phyloP scores from a whole-genome alignment of 1,284 basidiomycete species.

The Cystobasidiaceae sp. region DNA sequence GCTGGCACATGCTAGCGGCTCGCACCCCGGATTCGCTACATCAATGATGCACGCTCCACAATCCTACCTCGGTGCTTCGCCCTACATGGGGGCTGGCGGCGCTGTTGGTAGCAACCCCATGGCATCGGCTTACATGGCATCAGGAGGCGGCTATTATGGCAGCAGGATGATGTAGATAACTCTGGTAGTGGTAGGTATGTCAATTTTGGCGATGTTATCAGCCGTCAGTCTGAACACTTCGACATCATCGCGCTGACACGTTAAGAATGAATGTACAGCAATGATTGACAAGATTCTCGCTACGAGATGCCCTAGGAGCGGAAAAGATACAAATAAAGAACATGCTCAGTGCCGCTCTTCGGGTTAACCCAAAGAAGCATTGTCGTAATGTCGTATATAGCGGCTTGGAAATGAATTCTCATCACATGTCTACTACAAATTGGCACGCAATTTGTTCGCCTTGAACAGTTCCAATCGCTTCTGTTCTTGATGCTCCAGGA shows the following conservation, averaged over 20 bases:
- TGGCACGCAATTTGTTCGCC: constrained; percentile 58
- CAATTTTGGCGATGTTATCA: too few species aligned
- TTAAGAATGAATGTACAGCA: too few species aligned
- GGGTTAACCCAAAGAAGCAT: too few species aligned
- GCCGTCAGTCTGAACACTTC: too few species aligned
- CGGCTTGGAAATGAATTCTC: background rate
- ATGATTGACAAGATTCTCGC: too few species aligned
- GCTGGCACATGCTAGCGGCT: background rate
- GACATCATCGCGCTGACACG: too few species aligned
- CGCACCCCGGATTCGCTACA: background rate
- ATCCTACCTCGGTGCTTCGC: background rate
- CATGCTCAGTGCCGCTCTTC: too few species aligned
- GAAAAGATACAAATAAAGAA: too few species aligned
- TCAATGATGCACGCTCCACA: background rate
- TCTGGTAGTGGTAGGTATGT: too few species aligned
- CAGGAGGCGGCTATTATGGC: background rate
- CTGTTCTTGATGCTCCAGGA: constrained; percentile 57
- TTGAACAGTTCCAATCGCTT: constrained; percentile 51
- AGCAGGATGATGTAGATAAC: background rate
- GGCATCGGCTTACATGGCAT: background rate
- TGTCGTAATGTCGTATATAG: background rate
- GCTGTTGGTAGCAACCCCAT: background rate
- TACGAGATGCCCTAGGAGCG: too few species aligned
- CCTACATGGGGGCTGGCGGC: background rate
- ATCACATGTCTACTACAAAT: constrained; percentile 48